A percentile compares a stretch with the other conserved stretches of the same genome.
phyloP scores from a whole-genome alignment of 345 rosid species.

The Bruguiera sexangula region DNA sequence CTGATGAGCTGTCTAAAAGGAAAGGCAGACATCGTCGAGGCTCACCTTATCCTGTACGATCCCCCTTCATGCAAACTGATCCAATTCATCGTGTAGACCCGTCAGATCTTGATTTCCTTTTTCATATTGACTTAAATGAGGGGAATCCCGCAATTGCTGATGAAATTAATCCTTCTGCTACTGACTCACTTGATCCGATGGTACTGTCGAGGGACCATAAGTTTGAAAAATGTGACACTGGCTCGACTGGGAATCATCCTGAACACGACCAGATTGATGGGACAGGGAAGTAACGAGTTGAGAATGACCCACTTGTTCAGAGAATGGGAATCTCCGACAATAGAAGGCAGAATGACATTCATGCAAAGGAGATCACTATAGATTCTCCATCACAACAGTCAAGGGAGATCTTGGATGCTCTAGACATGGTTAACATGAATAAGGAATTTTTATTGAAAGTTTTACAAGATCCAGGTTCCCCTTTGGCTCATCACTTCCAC shows the following conservation, averaged over 20 bases:
- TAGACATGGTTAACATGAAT: conserved; percentile 48
- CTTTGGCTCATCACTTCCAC: conserved; percentile 44
- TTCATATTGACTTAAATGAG: conserved; percentile 15
- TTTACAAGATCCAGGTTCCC: conserved; percentile 53
- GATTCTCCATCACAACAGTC: conserved; percentile 31
- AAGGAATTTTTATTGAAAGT: conserved; percentile 47
- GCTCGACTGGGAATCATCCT: background rate
- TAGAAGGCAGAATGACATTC: conserved; percentile 24
- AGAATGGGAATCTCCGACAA: conserved; percentile 12
- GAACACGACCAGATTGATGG: conserved; percentile 19
- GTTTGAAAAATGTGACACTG: conserved; percentile 19
- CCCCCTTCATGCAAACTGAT: conserved; percentile 22
- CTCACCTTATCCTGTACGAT: conserved; percentile 42
- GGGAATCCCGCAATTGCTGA: conserved; percentile 16
- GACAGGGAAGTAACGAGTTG: conserved; percentile 29
- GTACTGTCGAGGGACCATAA: conserved; percentile 26
- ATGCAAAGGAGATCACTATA: conserved; percentile 18
- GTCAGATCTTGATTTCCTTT: conserved; percentile 16
- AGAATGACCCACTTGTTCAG: conserved; percentile 14
- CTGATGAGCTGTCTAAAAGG: conserved; percentile 52
- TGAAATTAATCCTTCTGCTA: conserved; percentile 19
- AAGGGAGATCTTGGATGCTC: conserved; percentile 47
- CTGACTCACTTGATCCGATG: conserved; percentile 25
- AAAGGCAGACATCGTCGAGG: conserved; percentile 52
- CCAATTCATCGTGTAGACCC: conserved; percentile 26